Evolutionary conservation across 148 eudicot species (phyloP).

Genomic region (Suaeda aralocaspica): DNA sequence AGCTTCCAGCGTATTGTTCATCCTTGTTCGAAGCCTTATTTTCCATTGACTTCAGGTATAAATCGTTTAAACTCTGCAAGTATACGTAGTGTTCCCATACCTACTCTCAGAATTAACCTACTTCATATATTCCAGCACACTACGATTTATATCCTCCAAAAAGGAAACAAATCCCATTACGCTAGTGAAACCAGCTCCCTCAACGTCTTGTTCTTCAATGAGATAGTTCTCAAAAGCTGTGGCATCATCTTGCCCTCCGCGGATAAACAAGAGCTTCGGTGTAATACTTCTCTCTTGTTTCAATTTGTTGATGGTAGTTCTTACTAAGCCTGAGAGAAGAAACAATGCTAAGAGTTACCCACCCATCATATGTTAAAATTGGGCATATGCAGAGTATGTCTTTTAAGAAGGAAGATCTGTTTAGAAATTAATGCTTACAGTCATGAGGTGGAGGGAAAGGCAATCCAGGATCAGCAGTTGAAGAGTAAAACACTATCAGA

Average conservation of each 20-base stretch:
- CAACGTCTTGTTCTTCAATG: constrained; percentile 95
- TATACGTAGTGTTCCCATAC: constrained; percentile 5
- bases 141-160: constrained; percentile 76
- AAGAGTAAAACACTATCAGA: constrained; percentile 85
- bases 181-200: constrained; percentile 74
- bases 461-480: constrained; percentile 80
- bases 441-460: constrained; percentile 98
- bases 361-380: neutral
- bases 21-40: neutral
- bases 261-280: constrained; percentile 76
- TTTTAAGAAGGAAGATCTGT: constrained; percentile 1
- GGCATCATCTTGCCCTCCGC: constrained; percentile 90
- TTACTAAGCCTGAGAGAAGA: constrained; percentile 54
- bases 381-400: neutral
- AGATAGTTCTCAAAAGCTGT: constrained; percentile 81
- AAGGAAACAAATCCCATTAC: constrained; percentile 93
- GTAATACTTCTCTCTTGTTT: constrained; percentile 96
- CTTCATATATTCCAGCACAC: constrained; percentile 69
- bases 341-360: constrained; percentile 8
- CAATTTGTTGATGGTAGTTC: constrained; percentile 73
- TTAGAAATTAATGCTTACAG: constrained; percentile 48
- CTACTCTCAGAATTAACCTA: constrained; percentile 25
- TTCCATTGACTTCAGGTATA: neutral
- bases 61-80: constrained; percentile 8
- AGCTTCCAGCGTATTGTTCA: constrained; percentile 7